Percentiles rank a stretch among this genome's conserved stretches.
Evolutionary conservation across 768 basidiomycete genomes (phyloP).

Genomic region (Xerocomellus amylosporus): DNA sequence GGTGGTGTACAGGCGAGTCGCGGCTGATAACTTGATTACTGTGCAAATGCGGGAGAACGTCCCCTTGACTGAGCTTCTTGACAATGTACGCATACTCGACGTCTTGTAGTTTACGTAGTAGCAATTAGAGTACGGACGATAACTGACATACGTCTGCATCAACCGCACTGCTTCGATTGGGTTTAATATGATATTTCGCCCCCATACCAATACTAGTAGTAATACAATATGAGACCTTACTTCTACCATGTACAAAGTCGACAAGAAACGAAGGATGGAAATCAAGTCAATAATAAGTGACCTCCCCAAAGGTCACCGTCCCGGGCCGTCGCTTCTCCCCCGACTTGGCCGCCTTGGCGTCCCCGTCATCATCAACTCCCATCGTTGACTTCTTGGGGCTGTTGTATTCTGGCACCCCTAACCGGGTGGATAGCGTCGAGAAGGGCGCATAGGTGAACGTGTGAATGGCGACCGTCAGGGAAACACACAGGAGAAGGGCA

Average conservation of each 20-base stretch:
- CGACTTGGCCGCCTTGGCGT: background rate
- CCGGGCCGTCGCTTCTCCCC: background rate
- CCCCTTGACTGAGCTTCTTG: background rate
- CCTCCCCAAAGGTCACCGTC: slow-evolving; percentile 1
- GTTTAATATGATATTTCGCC: no score
- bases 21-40: background rate
- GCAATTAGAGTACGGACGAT: no score
- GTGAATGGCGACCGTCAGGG: background rate
- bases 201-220: no score
- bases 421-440: background rate
- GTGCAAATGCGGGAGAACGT: background rate
- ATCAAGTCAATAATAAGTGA: background rate
- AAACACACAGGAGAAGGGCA: background rate
- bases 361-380: background rate
- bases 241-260: no score
- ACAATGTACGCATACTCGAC: slow-evolving; percentile 1
- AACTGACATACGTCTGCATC: no score
- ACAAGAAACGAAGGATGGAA: background rate
- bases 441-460: background rate
- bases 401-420: background rate
- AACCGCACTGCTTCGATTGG: no score
- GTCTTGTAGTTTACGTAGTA: background rate
- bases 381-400: background rate
- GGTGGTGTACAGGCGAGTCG: slow-evolving; percentile 3
- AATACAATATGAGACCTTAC: no score